phyloP scores from a whole-genome alignment of 148 eudicot genomes.

The Persicaria maculosa region DNA sequence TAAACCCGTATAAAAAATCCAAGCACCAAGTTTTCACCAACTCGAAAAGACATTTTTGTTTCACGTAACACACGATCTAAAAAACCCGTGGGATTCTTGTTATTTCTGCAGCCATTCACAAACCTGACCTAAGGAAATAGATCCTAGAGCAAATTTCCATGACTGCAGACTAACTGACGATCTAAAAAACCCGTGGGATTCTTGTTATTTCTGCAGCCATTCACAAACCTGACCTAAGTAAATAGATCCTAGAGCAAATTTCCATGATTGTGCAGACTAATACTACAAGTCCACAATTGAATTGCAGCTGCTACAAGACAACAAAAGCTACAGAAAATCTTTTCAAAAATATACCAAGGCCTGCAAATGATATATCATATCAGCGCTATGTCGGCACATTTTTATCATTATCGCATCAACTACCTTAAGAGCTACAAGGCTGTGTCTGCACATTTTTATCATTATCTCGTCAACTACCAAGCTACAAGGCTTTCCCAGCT shows the following conservation, averaged over 20 bases:
- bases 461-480: no score
- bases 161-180: not conserved
- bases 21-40: not conserved
- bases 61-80: not conserved
- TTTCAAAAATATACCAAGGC: not conserved
- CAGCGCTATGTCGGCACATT: no score
- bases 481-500: no score
- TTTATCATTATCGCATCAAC: no score
- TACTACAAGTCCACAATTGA: no score
- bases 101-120: not conserved
- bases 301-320: not conserved
- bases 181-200: not conserved
- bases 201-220: not conserved
- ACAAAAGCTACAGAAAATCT: not conserved
- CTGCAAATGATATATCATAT: not conserved
- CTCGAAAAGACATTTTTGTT: not conserved
- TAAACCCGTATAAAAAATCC: not conserved
- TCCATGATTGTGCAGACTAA: not conserved
- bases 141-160: not conserved
- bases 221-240: not conserved
- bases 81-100: not conserved
- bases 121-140: not conserved
- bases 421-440: no score
- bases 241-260: not conserved
- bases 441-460: no score